A percentile compares a stretch with the other conserved stretches of the same genome.
These are phyloP conservation scores for sorghum (Sorghum bicolor) DNA, from an alignment of 176 grass and related monocot genomes.

Conservation along the genomic window Sorghum_bicolor_NCBIv3 NC_012875.2:59762001-59762500, in stretches of 20 bases:
- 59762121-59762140: not conserved
- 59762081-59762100: not conserved
- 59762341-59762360: not conserved
- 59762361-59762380: not conserved
- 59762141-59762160: not conserved
- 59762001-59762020: not conserved
- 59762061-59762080: not conserved
- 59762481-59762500: not conserved
- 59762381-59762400: not conserved
- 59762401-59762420: not conserved
- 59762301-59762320: not conserved
- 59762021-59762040: not conserved
- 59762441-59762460: not conserved
- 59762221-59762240: not conserved
- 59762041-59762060: not conserved
- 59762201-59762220: not conserved
- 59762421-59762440: not conserved
- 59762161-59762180: not conserved
- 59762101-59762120: not conserved
- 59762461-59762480: not conserved
- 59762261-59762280: not conserved
- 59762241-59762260: no score
- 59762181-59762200: not conserved
- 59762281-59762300: not conserved
- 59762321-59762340: not conserved